Percentiles rank a stretch among this genome's conserved stretches.
Conservation (phyloP, 495 filamentous ascomycete species). For the Pseudomonodictys pantanalensis region DNA sequence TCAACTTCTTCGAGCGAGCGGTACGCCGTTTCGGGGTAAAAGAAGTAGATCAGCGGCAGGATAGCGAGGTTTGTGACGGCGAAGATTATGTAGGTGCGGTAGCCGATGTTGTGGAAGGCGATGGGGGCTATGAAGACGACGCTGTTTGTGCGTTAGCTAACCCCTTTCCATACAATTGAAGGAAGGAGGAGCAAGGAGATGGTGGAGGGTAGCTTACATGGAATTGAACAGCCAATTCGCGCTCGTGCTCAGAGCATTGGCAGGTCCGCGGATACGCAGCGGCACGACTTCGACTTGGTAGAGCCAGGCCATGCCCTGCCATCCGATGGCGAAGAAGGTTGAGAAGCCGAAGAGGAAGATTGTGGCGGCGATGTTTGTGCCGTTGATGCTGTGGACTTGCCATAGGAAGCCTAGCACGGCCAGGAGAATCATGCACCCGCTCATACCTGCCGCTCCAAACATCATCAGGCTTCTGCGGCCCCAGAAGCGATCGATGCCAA, state of each 20-base stretch:
- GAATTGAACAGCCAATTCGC: constrained; percentile 62
- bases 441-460: constrained; percentile 68
- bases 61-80: constrained; percentile 73
- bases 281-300: constrained; percentile 75
- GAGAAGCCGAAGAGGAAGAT: constrained; percentile 73
- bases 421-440: constrained; percentile 64
- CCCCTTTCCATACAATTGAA: neutral
- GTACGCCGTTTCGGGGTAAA: constrained; percentile 60
- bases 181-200: neutral
- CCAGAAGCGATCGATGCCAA: constrained; percentile 61
- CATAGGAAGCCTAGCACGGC: constrained; percentile 47
- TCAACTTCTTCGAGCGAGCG: constrained; percentile 54
- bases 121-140: constrained; percentile 73
- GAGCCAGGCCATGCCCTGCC: constrained; percentile 75
- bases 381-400: neutral
- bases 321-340: constrained; percentile 73
- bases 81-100: constrained; percentile 76
- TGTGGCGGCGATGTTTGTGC: constrained; percentile 49
- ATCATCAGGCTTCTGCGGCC: constrained; percentile 72
- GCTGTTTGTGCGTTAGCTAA: constrained; percentile 44
- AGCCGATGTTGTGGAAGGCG: constrained; percentile 63
- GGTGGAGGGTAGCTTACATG: constrained; percentile 26
- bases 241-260: constrained; percentile 67
- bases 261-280: constrained; percentile 67
- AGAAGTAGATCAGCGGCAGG: constrained; percentile 53